Percentiles rank a stretch among this genome's conserved stretches.
phyloP scores from a whole-genome alignment of 2,329 filamentous ascomycete species.

The Triangularia setosa region DNA sequence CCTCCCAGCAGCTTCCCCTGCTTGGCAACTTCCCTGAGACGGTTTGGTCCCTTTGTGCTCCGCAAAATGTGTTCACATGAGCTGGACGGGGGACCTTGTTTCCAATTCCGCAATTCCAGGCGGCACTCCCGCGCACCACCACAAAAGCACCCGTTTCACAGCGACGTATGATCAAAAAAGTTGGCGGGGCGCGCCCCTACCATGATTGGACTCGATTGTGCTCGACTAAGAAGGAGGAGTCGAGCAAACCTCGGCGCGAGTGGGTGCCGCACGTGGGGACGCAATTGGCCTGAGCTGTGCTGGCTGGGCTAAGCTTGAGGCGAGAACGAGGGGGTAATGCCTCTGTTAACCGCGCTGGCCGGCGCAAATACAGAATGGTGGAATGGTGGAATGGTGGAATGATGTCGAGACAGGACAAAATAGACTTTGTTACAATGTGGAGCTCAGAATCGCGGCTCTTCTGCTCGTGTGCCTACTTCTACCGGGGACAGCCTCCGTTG shows the following conservation, averaged over 20 bases:
- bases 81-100: neutral
- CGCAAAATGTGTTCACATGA: conserved; percentile 17
- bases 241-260: conserved; percentile 16
- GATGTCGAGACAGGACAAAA: conserved; percentile 13
- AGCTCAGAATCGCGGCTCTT: conserved; percentile 17
- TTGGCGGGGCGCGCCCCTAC: conserved; percentile 3
- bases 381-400: conserved; percentile 13
- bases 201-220: conserved; percentile 19
- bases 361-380: neutral
- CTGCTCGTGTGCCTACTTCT: neutral
- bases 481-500: neutral
- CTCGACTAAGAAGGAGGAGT: neutral
- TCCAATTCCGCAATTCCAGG: neutral
- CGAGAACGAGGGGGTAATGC: conserved; percentile 15
- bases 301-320: conserved; percentile 1
- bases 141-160: conserved; percentile 16
- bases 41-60: conserved; percentile 12
- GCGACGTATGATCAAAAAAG: conserved; percentile 7
- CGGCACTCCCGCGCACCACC: neutral
- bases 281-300: conserved; percentile 24
- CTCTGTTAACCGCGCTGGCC: conserved; percentile 25
- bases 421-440: conserved; percentile 24
- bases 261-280: conserved; percentile 26
- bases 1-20: neutral
- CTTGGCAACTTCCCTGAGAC: neutral